Evolutionary conservation across 1,284 basidiomycete species (phyloP), one percentile per base, ranked within the genome.

Genomic region (Naganishia albida): DNA sequence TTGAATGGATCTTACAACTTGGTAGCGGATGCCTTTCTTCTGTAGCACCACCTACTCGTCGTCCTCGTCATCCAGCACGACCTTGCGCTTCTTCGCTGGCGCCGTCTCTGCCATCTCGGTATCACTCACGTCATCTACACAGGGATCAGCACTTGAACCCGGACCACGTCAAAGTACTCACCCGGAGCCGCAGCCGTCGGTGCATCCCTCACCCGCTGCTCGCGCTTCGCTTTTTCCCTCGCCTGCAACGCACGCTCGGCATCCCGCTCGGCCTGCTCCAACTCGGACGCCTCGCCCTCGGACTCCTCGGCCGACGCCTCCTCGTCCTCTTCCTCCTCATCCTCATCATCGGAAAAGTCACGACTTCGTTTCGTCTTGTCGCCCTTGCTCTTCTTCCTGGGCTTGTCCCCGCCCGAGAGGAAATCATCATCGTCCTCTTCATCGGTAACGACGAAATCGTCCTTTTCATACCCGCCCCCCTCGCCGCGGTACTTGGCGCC

Each of bases 361-460:
- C 54, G 53, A 16, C 51, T 39, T 30, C 25, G 34, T 30, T 53
- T 53, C 18, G 51, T 30, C 40, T 46, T 66, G 26, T 42, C 49
- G 20, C 48, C 16, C 40, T 57, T 56, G 42, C 49, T 26, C 56
- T 42, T 51, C 40, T 66, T 62, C 44, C 42, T 62, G 20, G 46
- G 43, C 26, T 43, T 30, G 43, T 28, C 46, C 20, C 49, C 26
- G 25, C 48, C 60, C 13, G 38, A 12, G 8, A 51, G 48, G 50
- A 52, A 62, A 23, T 60, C 46, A 26, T 65, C 64, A 16, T 66
- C 64, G 26, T 65, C 65, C 26, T 66, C 65, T 23, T 60, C 55
- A 38, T 65, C 64, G 15, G 52, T 56, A 23, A 65, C 64, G 20
- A 66, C 65, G 28, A 66, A 66, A 43, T 62, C 65, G 20, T 66